These are phyloP conservation scores for Xylariaceae sp. DNA, from an alignment of 2,329 filamentous ascomycete genomes.

Conservation along the genomic window DNA sequence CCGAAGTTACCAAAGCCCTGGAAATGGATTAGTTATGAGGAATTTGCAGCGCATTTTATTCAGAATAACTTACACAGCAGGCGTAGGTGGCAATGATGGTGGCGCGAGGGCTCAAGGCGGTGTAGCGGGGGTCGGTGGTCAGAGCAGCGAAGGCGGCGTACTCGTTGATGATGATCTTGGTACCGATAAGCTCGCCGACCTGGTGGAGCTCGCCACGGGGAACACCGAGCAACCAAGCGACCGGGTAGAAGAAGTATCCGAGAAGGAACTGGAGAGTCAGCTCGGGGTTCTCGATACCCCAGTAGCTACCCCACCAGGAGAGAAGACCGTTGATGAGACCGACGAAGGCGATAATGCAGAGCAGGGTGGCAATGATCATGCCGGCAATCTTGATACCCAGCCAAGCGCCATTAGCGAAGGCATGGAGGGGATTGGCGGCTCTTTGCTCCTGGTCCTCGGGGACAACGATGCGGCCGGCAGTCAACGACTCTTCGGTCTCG, in stretches of 20 bases:
- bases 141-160: conserved; percentile 66
- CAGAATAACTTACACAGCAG: conserved; percentile 51
- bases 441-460: conserved; percentile 72
- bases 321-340: conserved; percentile 62
- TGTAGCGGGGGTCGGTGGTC: conserved; percentile 47
- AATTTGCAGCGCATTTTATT: not conserved
- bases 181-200: conserved; percentile 73
- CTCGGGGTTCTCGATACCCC: conserved; percentile 59
- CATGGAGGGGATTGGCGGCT: conserved; percentile 73
- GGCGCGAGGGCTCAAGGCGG: conserved; percentile 60
- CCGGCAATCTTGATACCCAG: conserved; percentile 69
- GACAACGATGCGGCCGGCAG: conserved; percentile 72
- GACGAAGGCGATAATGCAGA: conserved; percentile 68
- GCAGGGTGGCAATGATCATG: conserved; percentile 65
- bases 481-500: conserved; percentile 80
- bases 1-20: conserved; percentile 76
- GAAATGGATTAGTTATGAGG: conserved; percentile 14
- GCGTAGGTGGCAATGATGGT: conserved; percentile 81
- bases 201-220: conserved; percentile 60
- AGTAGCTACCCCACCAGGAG: conserved; percentile 67
- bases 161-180: conserved; percentile 84
- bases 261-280: conserved; percentile 64
- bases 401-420: conserved; percentile 70
- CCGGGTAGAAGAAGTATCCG: conserved; percentile 66
- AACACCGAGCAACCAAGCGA: conserved; percentile 68